These are phyloP conservation scores for Syzygium grande DNA, from an alignment of 345 rosid genomes.

Conservation along the genomic window DNA sequence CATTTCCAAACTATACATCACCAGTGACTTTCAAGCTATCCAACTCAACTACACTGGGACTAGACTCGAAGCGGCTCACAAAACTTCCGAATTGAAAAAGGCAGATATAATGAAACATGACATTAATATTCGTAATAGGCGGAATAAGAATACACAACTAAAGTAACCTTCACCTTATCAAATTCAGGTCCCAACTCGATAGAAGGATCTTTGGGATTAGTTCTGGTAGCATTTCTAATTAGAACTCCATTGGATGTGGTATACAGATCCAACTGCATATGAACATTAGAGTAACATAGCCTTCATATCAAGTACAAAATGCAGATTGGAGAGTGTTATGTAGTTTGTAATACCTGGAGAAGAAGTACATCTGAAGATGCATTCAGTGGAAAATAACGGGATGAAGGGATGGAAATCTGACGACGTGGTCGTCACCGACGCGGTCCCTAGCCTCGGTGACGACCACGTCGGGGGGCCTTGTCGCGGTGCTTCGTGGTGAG, in stretches of 20 bases:
- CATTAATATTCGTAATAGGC: background rate
- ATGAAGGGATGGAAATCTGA: constrained; percentile 27
- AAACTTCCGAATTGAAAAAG: constrained; percentile 32
- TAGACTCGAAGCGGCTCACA: constrained; percentile 37
- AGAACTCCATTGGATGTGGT: constrained; percentile 23
- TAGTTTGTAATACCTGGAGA: constrained; percentile 31
- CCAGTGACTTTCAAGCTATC: constrained; percentile 52
- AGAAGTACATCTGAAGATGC: constrained; percentile 46
- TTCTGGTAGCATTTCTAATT: constrained; percentile 24
- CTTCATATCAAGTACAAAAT: background rate
- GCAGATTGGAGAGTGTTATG: background rate
- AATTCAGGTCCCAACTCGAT: constrained; percentile 50
- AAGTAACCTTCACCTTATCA: constrained; percentile 27
- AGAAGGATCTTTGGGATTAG: constrained; percentile 31
- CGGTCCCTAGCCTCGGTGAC: constrained; percentile 83
- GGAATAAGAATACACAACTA: background rate
- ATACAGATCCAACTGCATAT: constrained; percentile 56
- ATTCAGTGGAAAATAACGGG: constrained; percentile 33
- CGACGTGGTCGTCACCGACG: constrained; percentile 24
- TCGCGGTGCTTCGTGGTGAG: constrained; percentile 66
- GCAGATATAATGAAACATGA: background rate
- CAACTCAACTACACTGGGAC: constrained; percentile 44
- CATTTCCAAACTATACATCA: constrained; percentile 64
- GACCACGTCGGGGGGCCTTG: constrained; percentile 56
- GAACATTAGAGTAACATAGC: background rate